These are phyloP conservation scores for Cladochytrium replicatum DNA, from an alignment of 192 early-diverging fungal species.

Conservation along the genomic window DNA sequence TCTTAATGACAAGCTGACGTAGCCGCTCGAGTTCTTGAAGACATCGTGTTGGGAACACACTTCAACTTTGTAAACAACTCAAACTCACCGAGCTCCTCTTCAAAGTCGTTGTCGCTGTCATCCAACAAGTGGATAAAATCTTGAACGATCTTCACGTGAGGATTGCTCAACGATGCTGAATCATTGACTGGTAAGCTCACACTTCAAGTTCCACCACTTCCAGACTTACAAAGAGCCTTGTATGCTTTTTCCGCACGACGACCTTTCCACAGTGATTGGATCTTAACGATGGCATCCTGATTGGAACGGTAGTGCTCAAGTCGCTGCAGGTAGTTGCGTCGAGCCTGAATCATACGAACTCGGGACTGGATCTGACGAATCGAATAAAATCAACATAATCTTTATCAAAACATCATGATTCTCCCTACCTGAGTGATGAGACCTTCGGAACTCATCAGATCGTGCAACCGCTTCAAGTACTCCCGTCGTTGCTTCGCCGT, in stretches of 20 bases:
- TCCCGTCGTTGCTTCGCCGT: slow-evolving; percentile 13
- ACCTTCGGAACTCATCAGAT: slow-evolving; percentile 29
- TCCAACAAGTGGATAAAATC: slow-evolving; percentile 83
- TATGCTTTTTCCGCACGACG: slow-evolving; percentile 30
- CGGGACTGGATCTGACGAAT: slow-evolving; percentile 52
- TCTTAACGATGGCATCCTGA: slow-evolving; percentile 65
- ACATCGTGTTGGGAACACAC: too few species aligned
- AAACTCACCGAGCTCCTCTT: slow-evolving; percentile 76
- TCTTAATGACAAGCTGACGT: slow-evolving; percentile 73
- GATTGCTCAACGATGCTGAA: slow-evolving; percentile 41
- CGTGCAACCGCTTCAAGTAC: slow-evolving; percentile 17
- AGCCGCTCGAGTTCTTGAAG: slow-evolving; percentile 61
- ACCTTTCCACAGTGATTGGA: slow-evolving; percentile 51
- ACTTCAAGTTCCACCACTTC: not conserved
- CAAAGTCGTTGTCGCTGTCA: slow-evolving; percentile 83
- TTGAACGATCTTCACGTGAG: slow-evolving; percentile 70
- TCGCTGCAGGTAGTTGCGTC: slow-evolving; percentile 46
- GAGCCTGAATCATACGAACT: slow-evolving; percentile 50
- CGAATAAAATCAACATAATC: too few species aligned
- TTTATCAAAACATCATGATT: slow-evolving; percentile 11
- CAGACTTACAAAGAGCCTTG: slow-evolving; percentile 33
- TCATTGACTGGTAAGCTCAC: not conserved
- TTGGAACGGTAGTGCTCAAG: slow-evolving; percentile 53
- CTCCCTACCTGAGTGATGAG: slow-evolving; percentile 33
- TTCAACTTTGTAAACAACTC: too few species aligned